A percentile compares a stretch with the other conserved stretches of the same genome.
These are phyloP conservation scores for Aspergillus nomiae DNA, from an alignment of 2,329 filamentous ascomycete species.

Conservation along the genomic window DNA sequence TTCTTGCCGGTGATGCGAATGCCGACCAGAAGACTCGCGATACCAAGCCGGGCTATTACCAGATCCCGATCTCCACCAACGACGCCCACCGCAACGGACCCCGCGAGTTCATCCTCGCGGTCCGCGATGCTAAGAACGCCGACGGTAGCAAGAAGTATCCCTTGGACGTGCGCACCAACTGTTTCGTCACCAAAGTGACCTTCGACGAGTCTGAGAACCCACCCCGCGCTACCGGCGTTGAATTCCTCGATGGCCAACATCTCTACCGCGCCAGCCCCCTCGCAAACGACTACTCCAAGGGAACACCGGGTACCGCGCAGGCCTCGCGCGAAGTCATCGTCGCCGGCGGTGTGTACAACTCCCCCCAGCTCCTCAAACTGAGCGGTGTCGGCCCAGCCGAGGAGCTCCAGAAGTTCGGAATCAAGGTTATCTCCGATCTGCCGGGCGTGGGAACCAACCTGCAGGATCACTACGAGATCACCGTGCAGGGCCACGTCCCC, in stretches of 20 bases:
- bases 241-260: constrained; percentile 50
- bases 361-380: constrained; percentile 66
- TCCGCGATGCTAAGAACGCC: constrained; percentile 26
- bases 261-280: constrained; percentile 52
- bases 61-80: constrained; percentile 57
- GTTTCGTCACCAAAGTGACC: constrained; percentile 48
- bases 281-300: constrained; percentile 9
- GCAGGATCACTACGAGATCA: constrained; percentile 55
- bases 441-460: constrained; percentile 67
- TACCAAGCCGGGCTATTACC: constrained; percentile 53
- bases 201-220: constrained; percentile 43
- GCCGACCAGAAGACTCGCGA: constrained; percentile 51
- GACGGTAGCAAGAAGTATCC: constrained; percentile 49
- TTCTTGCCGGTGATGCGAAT: constrained; percentile 57
- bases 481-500: constrained; percentile 30
- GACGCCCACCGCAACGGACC: constrained; percentile 29
- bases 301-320: constrained; percentile 40
- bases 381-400: constrained; percentile 62
- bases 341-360: constrained; percentile 61
- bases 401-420: constrained; percentile 57
- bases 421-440: constrained; percentile 57
- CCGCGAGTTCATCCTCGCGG: constrained; percentile 46
- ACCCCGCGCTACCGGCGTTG: constrained; percentile 52
- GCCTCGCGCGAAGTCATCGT: constrained; percentile 52
- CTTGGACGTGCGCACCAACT: constrained; percentile 57